Conservation (phyloP, 306 rosid genomes). For the Acacia crassicarpa region DNA sequence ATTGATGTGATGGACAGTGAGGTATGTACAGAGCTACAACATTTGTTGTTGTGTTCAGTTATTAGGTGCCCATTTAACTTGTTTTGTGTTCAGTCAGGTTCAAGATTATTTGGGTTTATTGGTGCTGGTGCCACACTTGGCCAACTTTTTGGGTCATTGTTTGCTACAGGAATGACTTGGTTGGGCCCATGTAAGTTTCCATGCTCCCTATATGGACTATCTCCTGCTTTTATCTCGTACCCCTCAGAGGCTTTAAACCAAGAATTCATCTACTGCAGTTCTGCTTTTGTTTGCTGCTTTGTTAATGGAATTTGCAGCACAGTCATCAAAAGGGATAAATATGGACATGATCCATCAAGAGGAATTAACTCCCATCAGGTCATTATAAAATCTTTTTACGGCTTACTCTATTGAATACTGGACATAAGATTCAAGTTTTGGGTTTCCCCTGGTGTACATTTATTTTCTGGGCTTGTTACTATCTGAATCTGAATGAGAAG, state of each 20-base stretch:
- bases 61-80: constrained; percentile 37
- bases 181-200: constrained; percentile 82
- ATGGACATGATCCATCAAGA: constrained; percentile 45
- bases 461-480: neutral
- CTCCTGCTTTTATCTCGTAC: neutral
- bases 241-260: constrained; percentile 12
- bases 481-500: neutral
- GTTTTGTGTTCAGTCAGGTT: constrained; percentile 89
- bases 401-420: constrained; percentile 2
- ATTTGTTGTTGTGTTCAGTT: constrained; percentile 26
- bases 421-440: constrained; percentile 11
- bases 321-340: constrained; percentile 78
- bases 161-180: constrained; percentile 95
- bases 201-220: neutral
- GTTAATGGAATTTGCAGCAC: constrained; percentile 93
- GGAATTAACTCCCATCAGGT: constrained; percentile 80
- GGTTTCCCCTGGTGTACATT: neutral
- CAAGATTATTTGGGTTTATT: constrained; percentile 95
- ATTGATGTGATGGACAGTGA: constrained; percentile 90
- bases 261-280: constrained; percentile 42
- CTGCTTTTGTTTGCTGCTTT: constrained; percentile 86
- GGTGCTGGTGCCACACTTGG: constrained; percentile 99
- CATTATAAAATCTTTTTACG: constrained; percentile 17
- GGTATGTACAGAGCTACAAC: constrained; percentile 45
- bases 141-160: constrained; percentile 88